These are phyloP conservation scores for Citrus sinensis DNA, from an alignment of 345 rosid genomes.

Conservation along the genomic window DNA sequence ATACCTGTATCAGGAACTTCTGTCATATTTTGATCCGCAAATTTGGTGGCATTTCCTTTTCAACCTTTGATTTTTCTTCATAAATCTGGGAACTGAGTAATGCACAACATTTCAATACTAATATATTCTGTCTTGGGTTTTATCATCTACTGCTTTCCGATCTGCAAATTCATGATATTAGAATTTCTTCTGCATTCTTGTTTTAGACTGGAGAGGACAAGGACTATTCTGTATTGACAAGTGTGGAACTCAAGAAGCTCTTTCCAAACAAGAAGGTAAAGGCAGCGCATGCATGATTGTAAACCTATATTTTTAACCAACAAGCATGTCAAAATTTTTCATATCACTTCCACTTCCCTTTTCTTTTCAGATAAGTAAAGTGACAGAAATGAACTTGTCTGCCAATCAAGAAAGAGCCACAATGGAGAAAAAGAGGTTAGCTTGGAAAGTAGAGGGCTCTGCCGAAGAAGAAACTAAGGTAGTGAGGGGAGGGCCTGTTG, in stretches of 20 bases:
- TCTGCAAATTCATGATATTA: background rate
- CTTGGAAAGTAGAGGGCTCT: slow-evolving; percentile 71
- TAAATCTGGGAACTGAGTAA: background rate
- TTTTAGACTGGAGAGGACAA: slow-evolving; percentile 70
- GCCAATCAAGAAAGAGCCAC: slow-evolving; percentile 76
- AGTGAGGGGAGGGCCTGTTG: slow-evolving; percentile 62
- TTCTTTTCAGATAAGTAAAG: slow-evolving; percentile 46
- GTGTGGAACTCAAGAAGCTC: slow-evolving; percentile 68
- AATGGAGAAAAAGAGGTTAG: slow-evolving; percentile 79
- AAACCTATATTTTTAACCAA: background rate
- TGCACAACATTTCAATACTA: background rate
- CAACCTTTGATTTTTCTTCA: background rate
- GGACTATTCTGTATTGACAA: slow-evolving; percentile 68
- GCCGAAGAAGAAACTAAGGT: slow-evolving; percentile 31
- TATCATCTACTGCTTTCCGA: background rate
- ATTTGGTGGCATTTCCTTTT: background rate
- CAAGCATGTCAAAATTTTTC: background rate
- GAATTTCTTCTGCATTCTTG: background rate
- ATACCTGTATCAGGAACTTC: background rate
- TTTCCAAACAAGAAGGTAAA: slow-evolving; percentile 73
- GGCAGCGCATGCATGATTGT: background rate
- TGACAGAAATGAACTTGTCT: slow-evolving; percentile 74
- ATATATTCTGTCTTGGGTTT: background rate
- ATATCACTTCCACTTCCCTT: background rate
- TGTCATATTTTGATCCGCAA: background rate